Conservation (phyloP, 177 flowering plant genomes). For the Vitis hybrid region DNA sequence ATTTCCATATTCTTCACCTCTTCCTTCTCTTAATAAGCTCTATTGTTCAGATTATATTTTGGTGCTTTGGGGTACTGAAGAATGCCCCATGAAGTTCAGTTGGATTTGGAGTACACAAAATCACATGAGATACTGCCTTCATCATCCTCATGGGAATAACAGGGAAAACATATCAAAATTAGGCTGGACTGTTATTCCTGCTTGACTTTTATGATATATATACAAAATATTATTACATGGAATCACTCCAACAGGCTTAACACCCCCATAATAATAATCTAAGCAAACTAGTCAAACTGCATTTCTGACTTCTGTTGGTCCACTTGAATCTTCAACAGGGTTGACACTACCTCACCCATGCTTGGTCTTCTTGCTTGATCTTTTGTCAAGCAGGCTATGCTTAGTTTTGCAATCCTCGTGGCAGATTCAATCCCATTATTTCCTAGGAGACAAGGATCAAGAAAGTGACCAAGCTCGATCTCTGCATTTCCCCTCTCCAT, state of each 20-base stretch:
- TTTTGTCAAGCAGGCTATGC: constrained; percentile 31
- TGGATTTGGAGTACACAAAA: no score
- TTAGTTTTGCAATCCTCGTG: constrained; percentile 20
- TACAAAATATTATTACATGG: constrained; percentile 14
- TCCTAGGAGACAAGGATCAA: constrained; percentile 35
- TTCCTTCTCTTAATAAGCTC: background rate
- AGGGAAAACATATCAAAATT: no score
- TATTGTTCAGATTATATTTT: no score
- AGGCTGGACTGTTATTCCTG: no score
- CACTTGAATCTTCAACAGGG: constrained; percentile 28
- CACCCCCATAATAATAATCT: constrained; percentile 21
- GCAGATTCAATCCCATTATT: constrained; percentile 15
- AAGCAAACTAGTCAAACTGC: background rate
- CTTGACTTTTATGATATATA: no score
- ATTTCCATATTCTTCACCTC: background rate
- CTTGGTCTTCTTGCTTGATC: constrained; percentile 40
- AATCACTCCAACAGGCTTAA: constrained; percentile 4
- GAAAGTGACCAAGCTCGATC: constrained; percentile 20
- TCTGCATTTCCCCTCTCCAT: constrained; percentile 21
- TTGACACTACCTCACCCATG: constrained; percentile 39
- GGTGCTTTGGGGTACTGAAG: no score
- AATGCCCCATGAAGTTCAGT: no score
- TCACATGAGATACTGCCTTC: no score
- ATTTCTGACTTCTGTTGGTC: constrained; percentile 15
- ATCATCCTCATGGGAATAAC: no score